Percentiles rank a stretch among this genome's conserved stretches.
These are phyloP conservation scores for Jacaranda mimosifolia DNA, from an alignment of 257 asterid species.

Conservation along the genomic window DNA sequence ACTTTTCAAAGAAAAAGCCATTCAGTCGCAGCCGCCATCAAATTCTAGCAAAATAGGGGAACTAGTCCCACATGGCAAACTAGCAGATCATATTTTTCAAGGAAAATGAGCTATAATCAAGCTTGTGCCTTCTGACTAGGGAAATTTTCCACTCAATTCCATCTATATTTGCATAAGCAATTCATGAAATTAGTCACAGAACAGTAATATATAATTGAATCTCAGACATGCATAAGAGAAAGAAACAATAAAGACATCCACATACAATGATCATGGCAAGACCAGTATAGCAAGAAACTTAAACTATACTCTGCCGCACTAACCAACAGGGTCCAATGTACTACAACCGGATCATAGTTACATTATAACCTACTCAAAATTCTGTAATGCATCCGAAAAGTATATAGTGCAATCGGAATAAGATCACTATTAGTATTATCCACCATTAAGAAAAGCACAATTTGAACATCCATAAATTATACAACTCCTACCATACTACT, in stretches of 20 bases:
- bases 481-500: no score
- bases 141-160: background rate
- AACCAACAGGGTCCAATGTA: background rate
- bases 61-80: conserved; percentile 5
- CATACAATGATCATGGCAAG: conserved; percentile 6
- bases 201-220: background rate
- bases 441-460: no score
- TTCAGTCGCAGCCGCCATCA: no score
- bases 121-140: background rate
- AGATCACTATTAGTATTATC: no score
- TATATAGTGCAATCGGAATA: no score
- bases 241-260: conserved; percentile 4
- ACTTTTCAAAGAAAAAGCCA: no score
- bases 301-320: background rate
- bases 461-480: no score
- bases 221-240: background rate
- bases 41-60: background rate
- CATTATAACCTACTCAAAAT: no score
- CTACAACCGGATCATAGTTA: background rate
- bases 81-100: background rate
- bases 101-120: conserved; percentile 17
- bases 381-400: background rate
- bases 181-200: background rate
- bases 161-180: background rate
- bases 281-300: background rate